A percentile compares a stretch with the other conserved stretches of the same genome.
Evolutionary conservation across 768 basidiomycete species (phyloP).

Genomic region (Lactarius hengduanensis): DNA sequence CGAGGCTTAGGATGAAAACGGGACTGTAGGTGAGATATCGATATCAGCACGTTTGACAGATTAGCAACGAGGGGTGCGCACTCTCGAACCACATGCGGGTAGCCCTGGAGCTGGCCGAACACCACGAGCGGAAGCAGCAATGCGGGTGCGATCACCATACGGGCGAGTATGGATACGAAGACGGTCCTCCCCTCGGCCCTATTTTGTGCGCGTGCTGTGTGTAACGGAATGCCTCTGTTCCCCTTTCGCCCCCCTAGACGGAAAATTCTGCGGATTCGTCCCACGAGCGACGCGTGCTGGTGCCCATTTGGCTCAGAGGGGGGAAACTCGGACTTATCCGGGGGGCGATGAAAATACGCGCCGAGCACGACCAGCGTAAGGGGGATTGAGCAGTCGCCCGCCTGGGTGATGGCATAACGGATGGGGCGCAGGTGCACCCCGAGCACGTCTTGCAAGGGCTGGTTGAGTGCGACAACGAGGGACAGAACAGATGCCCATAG

Average conservation of each 20-base stretch:
- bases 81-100: slow-evolving; percentile 71
- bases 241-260: slow-evolving; percentile 30
- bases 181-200: slow-evolving; percentile 81
- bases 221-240: not conserved
- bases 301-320: slow-evolving; percentile 2
- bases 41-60: slow-evolving; percentile 7
- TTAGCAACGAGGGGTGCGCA: slow-evolving; percentile 42
- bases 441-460: slow-evolving; percentile 69
- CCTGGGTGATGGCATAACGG: slow-evolving; percentile 60
- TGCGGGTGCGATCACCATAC: slow-evolving; percentile 80
- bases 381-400: slow-evolving; percentile 81
- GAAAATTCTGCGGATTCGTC: slow-evolving; percentile 45
- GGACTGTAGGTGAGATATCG: slow-evolving; percentile 48
- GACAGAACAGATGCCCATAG: slow-evolving; percentile 77
- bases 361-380: slow-evolving; percentile 89
- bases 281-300: slow-evolving; percentile 36
- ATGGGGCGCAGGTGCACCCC: slow-evolving; percentile 59
- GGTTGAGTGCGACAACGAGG: slow-evolving; percentile 72
- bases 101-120: slow-evolving; percentile 54
- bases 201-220: slow-evolving; percentile 33
- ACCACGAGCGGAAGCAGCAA: slow-evolving; percentile 75
- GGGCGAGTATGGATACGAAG: slow-evolving; percentile 67
- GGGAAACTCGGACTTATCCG: slow-evolving; percentile 12
- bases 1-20: slow-evolving; percentile 80
- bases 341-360: slow-evolving; percentile 75